Evolutionary conservation across 129 eudicot genomes (phyloP).

Genomic region (Dittrichia graveolens): DNA sequence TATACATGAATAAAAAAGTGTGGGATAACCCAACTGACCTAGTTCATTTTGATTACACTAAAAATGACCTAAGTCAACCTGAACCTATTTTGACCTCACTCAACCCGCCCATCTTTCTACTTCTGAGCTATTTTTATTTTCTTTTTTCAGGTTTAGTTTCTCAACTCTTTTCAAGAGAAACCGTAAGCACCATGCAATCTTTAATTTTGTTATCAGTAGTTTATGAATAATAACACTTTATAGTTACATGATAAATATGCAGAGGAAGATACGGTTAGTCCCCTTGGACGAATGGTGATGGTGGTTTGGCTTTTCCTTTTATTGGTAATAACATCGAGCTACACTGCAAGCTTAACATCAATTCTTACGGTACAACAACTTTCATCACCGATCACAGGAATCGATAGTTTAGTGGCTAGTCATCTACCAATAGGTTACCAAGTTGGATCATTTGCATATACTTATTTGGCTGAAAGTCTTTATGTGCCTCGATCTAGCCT

Average conservation of each 20-base stretch:
- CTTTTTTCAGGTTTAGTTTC: constrained; percentile 72
- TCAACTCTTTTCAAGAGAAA: constrained; percentile 68
- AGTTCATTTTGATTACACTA: too few relatives aligned
- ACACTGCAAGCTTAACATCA: constrained; percentile 83
- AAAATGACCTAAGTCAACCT: too few relatives aligned
- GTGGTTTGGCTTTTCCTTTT: constrained; percentile 74
- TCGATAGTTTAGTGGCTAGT: constrained; percentile 56
- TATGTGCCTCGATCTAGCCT: constrained; percentile 51
- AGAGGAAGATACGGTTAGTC: constrained; percentile 74
- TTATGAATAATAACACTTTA: neutral
- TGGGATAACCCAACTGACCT: too few relatives aligned
- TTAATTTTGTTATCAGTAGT: neutral
- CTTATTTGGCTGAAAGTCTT: constrained; percentile 58
- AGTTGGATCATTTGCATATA: constrained; percentile 66
- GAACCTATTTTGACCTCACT: too few relatives aligned
- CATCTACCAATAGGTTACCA: constrained; percentile 70
- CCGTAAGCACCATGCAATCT: constrained; percentile 46
- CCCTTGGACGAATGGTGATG: constrained; percentile 71
- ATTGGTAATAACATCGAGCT: constrained; percentile 71
- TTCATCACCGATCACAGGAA: constrained; percentile 68
- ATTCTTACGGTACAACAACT: constrained; percentile 77
- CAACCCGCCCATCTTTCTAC: too few relatives aligned
- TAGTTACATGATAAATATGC: constrained; percentile 26
- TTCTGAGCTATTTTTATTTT: constrained; percentile 13
- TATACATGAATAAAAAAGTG: too few relatives aligned